phyloP scores from a whole-genome alignment of 2,329 filamentous ascomycete genomes.

The Nothopassalora personata region DNA sequence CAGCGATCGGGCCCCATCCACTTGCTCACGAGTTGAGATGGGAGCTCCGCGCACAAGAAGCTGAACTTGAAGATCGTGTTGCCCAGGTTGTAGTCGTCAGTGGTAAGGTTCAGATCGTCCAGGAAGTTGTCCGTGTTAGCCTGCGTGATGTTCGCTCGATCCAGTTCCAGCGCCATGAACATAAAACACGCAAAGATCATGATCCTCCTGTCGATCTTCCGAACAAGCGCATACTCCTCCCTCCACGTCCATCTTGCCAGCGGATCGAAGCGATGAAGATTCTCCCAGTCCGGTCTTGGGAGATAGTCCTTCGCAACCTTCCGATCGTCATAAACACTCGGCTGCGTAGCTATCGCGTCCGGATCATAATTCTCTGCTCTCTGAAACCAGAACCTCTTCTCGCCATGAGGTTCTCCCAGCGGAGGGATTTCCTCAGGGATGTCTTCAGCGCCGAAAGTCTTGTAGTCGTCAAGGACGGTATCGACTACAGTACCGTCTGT shows the following conservation, averaged over 20 bases:
- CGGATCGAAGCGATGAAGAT: conserved; percentile 44
- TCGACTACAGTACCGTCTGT: not conserved
- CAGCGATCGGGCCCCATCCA: conserved; percentile 43
- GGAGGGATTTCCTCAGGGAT: conserved; percentile 6
- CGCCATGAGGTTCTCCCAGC: not conserved
- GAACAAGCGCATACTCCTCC: conserved; percentile 36
- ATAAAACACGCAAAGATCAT: conserved; percentile 19
- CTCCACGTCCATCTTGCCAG: conserved; percentile 39
- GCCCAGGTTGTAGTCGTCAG: conserved; percentile 19
- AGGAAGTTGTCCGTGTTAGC: conserved; percentile 21
- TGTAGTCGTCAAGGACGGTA: conserved; percentile 6
- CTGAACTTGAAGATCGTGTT: conserved; percentile 20
- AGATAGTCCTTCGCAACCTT: conserved; percentile 49
- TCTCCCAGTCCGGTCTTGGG: conserved; percentile 48
- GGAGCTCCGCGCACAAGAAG: conserved; percentile 34
- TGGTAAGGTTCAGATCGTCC: conserved; percentile 13
- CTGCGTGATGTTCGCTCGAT: conserved; percentile 23
- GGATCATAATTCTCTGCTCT: conserved; percentile 3
- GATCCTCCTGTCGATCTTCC: conserved; percentile 18
- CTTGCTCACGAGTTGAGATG: conserved; percentile 39
- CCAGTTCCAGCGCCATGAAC: conserved; percentile 23
- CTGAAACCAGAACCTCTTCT: conserved; percentile 10
- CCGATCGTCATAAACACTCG: conserved; percentile 43
- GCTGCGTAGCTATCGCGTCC: conserved; percentile 18
- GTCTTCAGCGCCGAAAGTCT: conserved; percentile 3